These are phyloP conservation scores for Solanum habrochaites DNA, from an alignment of 257 asterid species.

Conservation along the genomic window DNA sequence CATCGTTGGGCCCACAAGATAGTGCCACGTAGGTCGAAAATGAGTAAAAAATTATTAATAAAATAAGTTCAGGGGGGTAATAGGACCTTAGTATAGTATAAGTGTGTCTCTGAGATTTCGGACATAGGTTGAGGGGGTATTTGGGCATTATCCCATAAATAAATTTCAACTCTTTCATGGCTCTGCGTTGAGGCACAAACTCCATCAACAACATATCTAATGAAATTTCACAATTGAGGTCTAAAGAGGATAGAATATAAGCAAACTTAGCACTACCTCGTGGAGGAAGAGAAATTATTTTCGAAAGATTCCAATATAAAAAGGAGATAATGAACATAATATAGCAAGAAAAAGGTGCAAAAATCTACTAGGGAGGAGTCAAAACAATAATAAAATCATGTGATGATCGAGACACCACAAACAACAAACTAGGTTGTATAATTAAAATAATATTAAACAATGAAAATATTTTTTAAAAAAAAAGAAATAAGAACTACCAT, in stretches of 20 bases:
- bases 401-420: neutral
- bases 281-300: neutral
- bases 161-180: neutral
- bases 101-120: no score
- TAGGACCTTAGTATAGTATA: no score
- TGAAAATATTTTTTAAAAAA: no score
- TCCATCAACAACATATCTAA: neutral
- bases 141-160: no score
- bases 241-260: no score
- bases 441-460: no score
- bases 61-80: no score
- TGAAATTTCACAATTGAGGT: no score
- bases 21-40: no score
- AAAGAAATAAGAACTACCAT: neutral
- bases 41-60: no score
- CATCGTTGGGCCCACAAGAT: no score
- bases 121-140: no score
- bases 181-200: neutral
- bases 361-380: neutral
- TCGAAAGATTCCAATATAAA: neutral
- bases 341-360: neutral
- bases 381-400: neutral
- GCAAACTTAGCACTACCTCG: neutral
- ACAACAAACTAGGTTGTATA: neutral
- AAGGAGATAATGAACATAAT: neutral